These are phyloP conservation scores for Clavaria fumosa DNA, from an alignment of 768 basidiomycete genomes.

Conservation along the genomic window DNA sequence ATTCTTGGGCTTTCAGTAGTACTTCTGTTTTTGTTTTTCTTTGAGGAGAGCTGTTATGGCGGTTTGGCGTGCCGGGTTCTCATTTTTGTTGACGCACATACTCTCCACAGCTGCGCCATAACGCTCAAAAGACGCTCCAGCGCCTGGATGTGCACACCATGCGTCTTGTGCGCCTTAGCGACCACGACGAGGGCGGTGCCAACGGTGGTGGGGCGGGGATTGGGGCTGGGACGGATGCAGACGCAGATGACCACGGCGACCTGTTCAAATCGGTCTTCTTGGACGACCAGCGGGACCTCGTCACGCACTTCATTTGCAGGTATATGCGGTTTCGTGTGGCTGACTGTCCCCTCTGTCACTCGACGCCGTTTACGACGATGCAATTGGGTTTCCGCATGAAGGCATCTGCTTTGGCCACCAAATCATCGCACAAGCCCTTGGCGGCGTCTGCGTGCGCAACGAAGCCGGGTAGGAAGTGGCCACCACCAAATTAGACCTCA, in stretches of 20 bases:
- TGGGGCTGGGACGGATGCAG: no score
- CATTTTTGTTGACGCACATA: not conserved
- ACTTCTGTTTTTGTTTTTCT: no score
- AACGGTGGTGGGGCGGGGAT: no score
- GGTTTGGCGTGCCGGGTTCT: no score
- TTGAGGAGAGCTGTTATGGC: no score
- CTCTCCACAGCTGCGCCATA: constrained; percentile 44
- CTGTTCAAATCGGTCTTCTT: constrained; percentile 62
- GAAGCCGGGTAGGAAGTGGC: constrained; percentile 70
- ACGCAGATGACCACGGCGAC: constrained; percentile 32
- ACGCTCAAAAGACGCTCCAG: constrained; percentile 62
- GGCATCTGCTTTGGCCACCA: constrained; percentile 93
- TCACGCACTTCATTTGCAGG: constrained; percentile 54
- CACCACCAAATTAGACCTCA: constrained; percentile 48
- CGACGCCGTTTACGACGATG: not conserved
- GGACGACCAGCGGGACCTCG: constrained; percentile 46
- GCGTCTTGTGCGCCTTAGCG: no score
- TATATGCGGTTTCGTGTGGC: no score
- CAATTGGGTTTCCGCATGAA: constrained; percentile 15
- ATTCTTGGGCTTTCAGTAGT: no score
- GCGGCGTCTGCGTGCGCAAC: constrained; percentile 52
- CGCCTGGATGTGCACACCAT: no score
- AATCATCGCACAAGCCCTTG: no score
- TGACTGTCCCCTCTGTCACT: not conserved
- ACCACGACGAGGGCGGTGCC: no score